Conservation (phyloP, 208 protist species). For the Trypanosoma caninum region DNA sequence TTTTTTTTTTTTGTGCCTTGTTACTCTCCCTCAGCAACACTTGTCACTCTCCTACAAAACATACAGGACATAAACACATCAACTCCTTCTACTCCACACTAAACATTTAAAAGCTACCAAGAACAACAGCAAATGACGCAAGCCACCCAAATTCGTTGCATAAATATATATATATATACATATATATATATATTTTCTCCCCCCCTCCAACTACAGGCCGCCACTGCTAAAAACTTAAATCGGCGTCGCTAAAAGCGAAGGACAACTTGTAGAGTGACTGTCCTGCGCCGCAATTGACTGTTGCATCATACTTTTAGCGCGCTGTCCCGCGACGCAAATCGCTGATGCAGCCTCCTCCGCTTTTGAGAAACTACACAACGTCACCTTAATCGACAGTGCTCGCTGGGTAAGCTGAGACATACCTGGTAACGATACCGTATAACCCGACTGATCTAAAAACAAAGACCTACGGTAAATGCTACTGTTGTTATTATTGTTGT, state of each 20-base stretch:
- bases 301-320: slow-evolving; percentile 19
- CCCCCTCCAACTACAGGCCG: neutral
- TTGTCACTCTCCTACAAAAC: too few species aligned
- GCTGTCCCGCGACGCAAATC: slow-evolving; percentile 14
- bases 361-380: slow-evolving; percentile 11
- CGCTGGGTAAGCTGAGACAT: slow-evolving; percentile 5
- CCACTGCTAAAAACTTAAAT: neutral
- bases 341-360: slow-evolving; percentile 8
- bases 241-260: too few species aligned
- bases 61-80: too few species aligned
- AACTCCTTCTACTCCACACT: too few species aligned
- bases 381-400: slow-evolving; percentile 6
- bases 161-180: too few species aligned
- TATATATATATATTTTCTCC: neutral
- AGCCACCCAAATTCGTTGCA: too few species aligned
- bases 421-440: neutral
- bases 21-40: too few species aligned
- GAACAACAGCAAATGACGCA: too few species aligned
- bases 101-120: too few species aligned
- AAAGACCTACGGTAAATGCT: neutral
- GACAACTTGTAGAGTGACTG: neutral
- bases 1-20: too few species aligned
- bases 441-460: neutral
- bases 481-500: neutral
- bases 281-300: slow-evolving; percentile 8